A percentile compares a stretch with the other conserved stretches of the same genome.
phyloP scores from a whole-genome alignment of 305 asterid genomes.

The Fraxinus sp. region DNA sequence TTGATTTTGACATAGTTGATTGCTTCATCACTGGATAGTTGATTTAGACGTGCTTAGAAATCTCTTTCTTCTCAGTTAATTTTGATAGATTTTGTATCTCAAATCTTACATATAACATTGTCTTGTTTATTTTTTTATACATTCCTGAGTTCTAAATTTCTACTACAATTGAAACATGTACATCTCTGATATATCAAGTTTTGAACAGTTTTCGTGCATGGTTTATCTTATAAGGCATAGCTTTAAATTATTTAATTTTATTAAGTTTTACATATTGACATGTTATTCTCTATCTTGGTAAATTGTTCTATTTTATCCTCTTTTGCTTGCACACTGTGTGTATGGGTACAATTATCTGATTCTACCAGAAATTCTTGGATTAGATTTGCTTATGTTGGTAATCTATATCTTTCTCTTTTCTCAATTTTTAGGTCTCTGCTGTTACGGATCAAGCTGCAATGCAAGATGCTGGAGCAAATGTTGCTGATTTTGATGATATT shows the following conservation, averaged over 20 bases:
- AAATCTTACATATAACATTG: not conserved
- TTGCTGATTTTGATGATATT: conserved; percentile 68
- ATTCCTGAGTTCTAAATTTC: not conserved
- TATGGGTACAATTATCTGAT: not conserved
- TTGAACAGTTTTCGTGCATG: not conserved
- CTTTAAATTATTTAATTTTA: not conserved
- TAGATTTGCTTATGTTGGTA: conserved; percentile 3
- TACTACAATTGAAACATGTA: not conserved
- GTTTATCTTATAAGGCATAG: not conserved
- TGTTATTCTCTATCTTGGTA: not conserved
- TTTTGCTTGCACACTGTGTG: conserved; percentile 8
- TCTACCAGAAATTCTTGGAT: not conserved
- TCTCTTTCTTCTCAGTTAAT: not conserved
- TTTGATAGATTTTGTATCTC: not conserved
- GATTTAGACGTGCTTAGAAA: not conserved
- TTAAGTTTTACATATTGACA: not conserved
- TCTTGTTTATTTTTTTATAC: not conserved
- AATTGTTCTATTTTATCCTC: not conserved
- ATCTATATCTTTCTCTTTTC: conserved; percentile 11
- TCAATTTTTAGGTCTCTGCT: conserved; percentile 57
- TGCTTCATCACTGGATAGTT: not conserved
- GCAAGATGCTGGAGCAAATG: conserved; percentile 59
- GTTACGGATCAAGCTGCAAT: conserved; percentile 59
- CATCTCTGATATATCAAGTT: not conserved
- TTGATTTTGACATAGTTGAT: not conserved